Conservation (phyloP, 2,329 filamentous ascomycete genomes). For the Fusarium armeniacum region DNA sequence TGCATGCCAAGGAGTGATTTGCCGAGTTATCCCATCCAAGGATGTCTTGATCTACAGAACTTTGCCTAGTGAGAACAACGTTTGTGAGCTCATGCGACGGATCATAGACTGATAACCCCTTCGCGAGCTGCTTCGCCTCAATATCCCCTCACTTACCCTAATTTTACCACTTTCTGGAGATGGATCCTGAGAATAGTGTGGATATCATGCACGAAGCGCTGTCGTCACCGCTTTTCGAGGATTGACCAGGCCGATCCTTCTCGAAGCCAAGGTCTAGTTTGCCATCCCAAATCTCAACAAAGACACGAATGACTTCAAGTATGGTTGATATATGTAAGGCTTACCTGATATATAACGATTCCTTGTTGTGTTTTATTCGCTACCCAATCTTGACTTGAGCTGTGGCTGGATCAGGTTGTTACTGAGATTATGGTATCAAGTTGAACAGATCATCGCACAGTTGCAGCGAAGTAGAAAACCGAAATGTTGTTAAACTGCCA, state of each 20-base stretch:
- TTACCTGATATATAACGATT: no score
- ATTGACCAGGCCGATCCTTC: no score
- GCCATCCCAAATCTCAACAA: no score
- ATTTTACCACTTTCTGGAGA: no score
- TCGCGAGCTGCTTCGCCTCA: not conserved
- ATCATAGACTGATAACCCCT: not conserved
- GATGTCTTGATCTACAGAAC: no score
- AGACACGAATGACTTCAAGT: not conserved
- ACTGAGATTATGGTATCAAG: not conserved
- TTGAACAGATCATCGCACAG: not conserved
- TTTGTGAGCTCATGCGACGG: not conserved
- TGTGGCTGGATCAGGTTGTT: no score
- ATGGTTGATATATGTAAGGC: not conserved
- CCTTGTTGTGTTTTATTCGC: no score
- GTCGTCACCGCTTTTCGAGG: not conserved
- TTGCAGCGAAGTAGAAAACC: no score
- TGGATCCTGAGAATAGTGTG: no score
- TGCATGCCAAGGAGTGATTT: conserved; percentile 3
- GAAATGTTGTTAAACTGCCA: no score
- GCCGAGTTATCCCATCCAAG: conserved; percentile 1
- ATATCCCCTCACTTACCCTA: accelerated
- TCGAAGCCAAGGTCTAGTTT: no score
- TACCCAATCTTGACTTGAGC: no score
- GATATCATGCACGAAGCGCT: not conserved
- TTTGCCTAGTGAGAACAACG: not conserved